Base-by-base conservation (phyloP, 495 filamentous ascomycete species). In the Darksidea phi region DNA sequence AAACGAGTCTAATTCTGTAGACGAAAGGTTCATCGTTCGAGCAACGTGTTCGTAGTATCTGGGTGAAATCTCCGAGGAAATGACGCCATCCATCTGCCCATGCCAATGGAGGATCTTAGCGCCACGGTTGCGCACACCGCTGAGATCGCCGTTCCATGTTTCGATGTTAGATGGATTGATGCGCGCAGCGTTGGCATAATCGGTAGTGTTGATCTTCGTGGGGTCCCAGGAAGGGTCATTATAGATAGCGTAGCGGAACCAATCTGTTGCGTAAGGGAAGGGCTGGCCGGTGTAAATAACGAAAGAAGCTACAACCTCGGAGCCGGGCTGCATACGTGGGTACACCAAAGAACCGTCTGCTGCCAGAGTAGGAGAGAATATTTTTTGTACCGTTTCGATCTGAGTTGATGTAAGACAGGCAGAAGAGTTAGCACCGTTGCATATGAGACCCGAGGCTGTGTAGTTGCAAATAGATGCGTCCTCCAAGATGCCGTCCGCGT, bases 241-340 rank as follows among this genome's bases (percentile, higher is more conserved):
- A 66, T 81, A 82, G 38, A 86, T 77, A 0, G 80, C 82, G 64
- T 84, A 86, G 18, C 58, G 64, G 49, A 45, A 82, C 71, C 70
- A 74, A 48, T 74, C 71, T 7, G 34, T 28, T 4, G 59, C 55
- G 38, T 59, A 67, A 1, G 58, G 38, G 42, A 62, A 59, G 1
- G 53, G 47, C 0, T 21, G 0, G 23, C 53, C 58, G 17, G 8
- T 54, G 42, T 59, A 62, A n/a, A 51, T 3, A 23, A 59, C n/a
- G 20, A 26, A 52, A 1, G 58, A n/a, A 0, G 37, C 53, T 21
- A 52, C 5, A 15, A 59, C 26, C 38, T 62, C 64, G 32, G 48
- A 46, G 11, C 72, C 71, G 13, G 63, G 69, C 45, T 74, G 67
- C 63, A 72, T 70, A 41, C 69, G 66, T 0, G 72, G 71, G 53